These are phyloP conservation scores for Ecytonucleospora hepatopenaei DNA, from an alignment of 371 early-diverging fungal genomes.

Conservation along the genomic window DNA sequence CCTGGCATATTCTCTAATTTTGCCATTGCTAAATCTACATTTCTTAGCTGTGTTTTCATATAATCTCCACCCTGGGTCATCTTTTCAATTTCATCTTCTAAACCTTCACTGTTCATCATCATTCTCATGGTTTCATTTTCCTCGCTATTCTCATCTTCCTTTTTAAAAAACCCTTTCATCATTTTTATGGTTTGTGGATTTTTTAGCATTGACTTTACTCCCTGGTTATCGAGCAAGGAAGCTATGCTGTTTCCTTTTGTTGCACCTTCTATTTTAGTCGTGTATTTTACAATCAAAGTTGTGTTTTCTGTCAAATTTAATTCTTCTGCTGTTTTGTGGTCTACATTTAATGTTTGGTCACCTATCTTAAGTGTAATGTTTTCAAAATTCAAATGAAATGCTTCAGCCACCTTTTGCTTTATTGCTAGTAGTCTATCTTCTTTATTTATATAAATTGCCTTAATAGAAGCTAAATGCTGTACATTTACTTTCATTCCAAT, in stretches of 20 bases:
- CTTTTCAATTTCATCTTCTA: slow-evolving; percentile 54
- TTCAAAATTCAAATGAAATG: slow-evolving; percentile 14
- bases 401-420: slow-evolving; percentile 42
- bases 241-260: slow-evolving; percentile 1
- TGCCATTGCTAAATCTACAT: slow-evolving; percentile 56
- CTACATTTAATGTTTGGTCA: slow-evolving; percentile 32
- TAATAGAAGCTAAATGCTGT: slow-evolving; percentile 29
- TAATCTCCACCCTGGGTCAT: slow-evolving; percentile 53
- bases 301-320: slow-evolving; percentile 21
- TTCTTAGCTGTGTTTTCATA: slow-evolving; percentile 55
- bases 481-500: slow-evolving; percentile 27
- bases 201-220: slow-evolving; percentile 51
- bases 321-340: slow-evolving; percentile 34
- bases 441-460: slow-evolving; percentile 30
- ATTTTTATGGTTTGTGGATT: slow-evolving; percentile 51
- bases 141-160: slow-evolving; percentile 45
- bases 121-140: slow-evolving; percentile 45
- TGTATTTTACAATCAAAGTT: slow-evolving; percentile 37
- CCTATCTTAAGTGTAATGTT: slow-evolving; percentile 33
- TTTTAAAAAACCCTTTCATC: slow-evolving; percentile 52
- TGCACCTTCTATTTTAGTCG: slow-evolving; percentile 16
- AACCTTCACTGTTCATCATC: slow-evolving; percentile 48
- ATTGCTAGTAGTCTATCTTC: slow-evolving; percentile 36
- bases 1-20: slow-evolving; percentile 57
- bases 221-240: slow-evolving; percentile 39